Base-by-base conservation (phyloP, 1,284 basidiomycete genomes). In the Athelia psychrophila region DNA sequence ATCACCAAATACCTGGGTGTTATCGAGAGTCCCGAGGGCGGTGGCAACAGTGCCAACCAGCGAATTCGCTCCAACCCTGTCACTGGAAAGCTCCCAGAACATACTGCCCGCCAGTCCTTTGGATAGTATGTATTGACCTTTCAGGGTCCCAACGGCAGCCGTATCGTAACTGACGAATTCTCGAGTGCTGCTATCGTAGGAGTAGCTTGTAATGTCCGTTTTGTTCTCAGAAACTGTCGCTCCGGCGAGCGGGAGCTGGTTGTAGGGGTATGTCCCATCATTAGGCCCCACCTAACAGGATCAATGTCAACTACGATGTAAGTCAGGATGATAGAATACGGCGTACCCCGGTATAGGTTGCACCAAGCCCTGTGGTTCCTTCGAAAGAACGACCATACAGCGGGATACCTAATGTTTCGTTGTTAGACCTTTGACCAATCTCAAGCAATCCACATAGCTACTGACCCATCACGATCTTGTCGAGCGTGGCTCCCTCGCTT, bases 321-420 rank as follows among this genome's bases (percentile, higher is more conserved):
- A n/a, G n/a, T n/a, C n/a, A n/a, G n/a, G n/a, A n/a, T 79, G 58
- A 79, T 81, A 1, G 84, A 84, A 10, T 88, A 88, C 30, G 88
- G 81, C 92, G 92, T 51, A 91, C 83, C 30, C 91, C 91, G 46
- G 67, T 80, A 75, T 86, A 98, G 1, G 91, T 67, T 46, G 79
- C 65, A 8, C 91, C 91, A 33, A 93, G 78, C 0, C 93, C 93
- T 42, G 68, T 66, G 0, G 93, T 95, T 47, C 83, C 74, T 64
- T 88, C 83, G 67, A 96, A 98, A 0, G 88, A 86, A 53, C 90
- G 84, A 0, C 93, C 93, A 61, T 94, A 94, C 2, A 93, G 71
- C 2, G 93, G 93, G 62, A 95, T 85, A 20, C 88, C 87, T 86
- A 35, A 38, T 6, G 13, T 4, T 15, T 45, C 15, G 18, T 46